Evolutionary conservation across 257 asterid species (phyloP).

Genomic region (Mitragyna speciosa): DNA sequence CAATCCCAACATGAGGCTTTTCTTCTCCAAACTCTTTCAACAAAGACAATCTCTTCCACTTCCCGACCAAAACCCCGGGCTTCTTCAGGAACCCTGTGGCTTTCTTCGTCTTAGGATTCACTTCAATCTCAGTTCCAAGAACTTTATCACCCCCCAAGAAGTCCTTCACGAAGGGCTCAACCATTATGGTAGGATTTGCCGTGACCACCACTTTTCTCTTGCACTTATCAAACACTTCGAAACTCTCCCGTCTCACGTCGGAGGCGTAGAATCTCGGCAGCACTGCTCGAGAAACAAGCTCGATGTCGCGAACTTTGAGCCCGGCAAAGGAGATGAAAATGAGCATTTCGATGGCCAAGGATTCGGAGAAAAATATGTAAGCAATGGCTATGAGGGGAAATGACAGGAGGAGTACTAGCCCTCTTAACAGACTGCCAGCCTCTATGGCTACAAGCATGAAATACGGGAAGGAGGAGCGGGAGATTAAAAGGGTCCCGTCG

Average conservation of each 20-base stretch:
- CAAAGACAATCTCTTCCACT: slow-evolving; percentile 70
- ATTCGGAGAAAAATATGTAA: slow-evolving; percentile 71
- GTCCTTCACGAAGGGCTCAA: slow-evolving; percentile 91
- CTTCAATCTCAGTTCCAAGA: slow-evolving; percentile 93
- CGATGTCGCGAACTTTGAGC: slow-evolving; percentile 78
- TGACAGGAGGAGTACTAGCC: slow-evolving; percentile 73
- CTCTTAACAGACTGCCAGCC: slow-evolving; percentile 91
- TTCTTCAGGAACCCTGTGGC: slow-evolving; percentile 89
- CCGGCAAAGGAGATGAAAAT: slow-evolving; percentile 82
- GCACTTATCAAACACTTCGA: slow-evolving; percentile 71
- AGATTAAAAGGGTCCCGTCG: slow-evolving; percentile 86
- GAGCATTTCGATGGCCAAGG: slow-evolving; percentile 81
- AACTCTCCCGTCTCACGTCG: slow-evolving; percentile 85
- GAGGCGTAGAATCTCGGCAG: slow-evolving; percentile 82
- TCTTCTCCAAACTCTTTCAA: slow-evolving; percentile 85
- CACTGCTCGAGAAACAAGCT: slow-evolving; percentile 86
- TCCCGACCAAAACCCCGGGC: slow-evolving; percentile 90
- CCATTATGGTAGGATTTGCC: slow-evolving; percentile 95
- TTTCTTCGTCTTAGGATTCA: slow-evolving; percentile 76
- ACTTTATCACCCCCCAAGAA: slow-evolving; percentile 89
- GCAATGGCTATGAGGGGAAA: slow-evolving; percentile 82
- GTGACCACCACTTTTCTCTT: slow-evolving; percentile 81
- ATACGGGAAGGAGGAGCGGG: slow-evolving; percentile 94
- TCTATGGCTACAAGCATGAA: slow-evolving; percentile 95
- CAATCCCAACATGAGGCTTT: slow-evolving; percentile 78